Evolutionary conservation across 768 basidiomycete genomes (phyloP).

Genomic region (Russula sp.): DNA sequence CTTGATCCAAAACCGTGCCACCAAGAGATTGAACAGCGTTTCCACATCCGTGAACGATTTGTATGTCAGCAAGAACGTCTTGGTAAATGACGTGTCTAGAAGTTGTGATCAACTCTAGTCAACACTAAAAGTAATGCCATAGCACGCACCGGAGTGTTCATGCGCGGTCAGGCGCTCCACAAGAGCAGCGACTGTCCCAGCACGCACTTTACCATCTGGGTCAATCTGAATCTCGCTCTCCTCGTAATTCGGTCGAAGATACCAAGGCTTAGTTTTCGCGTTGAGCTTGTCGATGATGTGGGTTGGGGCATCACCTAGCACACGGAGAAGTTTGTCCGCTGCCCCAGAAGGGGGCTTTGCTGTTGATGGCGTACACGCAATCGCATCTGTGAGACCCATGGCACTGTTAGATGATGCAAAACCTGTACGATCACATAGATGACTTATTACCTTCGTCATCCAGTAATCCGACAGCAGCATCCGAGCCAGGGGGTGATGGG

Average conservation of each 20-base stretch:
- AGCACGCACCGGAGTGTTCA: slow-evolving; percentile 65
- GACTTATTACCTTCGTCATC: slow-evolving; percentile 23
- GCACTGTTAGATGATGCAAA: neutral
- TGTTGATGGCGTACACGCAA: slow-evolving; percentile 4
- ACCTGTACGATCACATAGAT: neutral
- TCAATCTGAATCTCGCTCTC: slow-evolving; percentile 80
- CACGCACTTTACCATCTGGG: slow-evolving; percentile 75
- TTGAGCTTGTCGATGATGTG: slow-evolving; percentile 35
- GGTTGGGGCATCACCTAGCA: slow-evolving; percentile 55
- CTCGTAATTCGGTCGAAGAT: slow-evolving; percentile 72
- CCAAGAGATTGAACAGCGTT: slow-evolving; percentile 75
- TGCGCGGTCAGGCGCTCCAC: slow-evolving; percentile 90
- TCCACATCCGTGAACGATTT: slow-evolving; percentile 86
- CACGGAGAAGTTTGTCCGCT: slow-evolving; percentile 51
- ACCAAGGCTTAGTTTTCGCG: slow-evolving; percentile 62
- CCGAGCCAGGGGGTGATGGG: neutral
- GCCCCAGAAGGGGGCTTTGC: slow-evolving; percentile 27
- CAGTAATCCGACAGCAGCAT: slow-evolving; percentile 15
- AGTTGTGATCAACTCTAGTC: neutral
- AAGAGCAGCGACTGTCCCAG: slow-evolving; percentile 78
- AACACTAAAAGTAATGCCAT: neutral
- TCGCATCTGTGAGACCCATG: neutral
- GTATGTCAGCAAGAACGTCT: slow-evolving; percentile 93
- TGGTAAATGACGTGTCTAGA: slow-evolving; percentile 72
- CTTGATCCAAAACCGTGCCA: slow-evolving; percentile 70